These are phyloP conservation scores for Jacaranda mimosifolia DNA, from an alignment of 257 asterid species.

Conservation along the genomic window DNA sequence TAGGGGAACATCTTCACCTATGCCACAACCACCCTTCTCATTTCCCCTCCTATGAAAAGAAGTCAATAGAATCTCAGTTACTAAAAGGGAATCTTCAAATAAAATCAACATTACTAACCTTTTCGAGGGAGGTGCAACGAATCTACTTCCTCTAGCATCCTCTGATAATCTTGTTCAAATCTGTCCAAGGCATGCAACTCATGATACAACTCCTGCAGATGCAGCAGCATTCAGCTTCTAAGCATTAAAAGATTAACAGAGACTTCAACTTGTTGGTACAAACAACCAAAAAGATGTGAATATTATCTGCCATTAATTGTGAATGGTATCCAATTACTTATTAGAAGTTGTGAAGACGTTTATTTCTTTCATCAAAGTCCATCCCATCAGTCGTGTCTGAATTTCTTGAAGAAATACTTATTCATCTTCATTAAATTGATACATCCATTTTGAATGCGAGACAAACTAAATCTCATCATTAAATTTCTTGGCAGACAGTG, in stretches of 20 bases:
- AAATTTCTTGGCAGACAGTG: no score
- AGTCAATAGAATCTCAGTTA: conserved; percentile 7
- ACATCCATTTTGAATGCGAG: no score
- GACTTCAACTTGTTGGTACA: no score
- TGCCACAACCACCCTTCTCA: background rate
- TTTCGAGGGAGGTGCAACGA: conserved; percentile 66
- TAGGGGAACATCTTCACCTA: background rate
- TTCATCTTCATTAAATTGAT: conserved; percentile 1
- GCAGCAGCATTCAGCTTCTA: conserved; percentile 25
- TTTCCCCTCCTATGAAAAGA: background rate
- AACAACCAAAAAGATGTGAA: background rate
- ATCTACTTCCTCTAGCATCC: conserved; percentile 69
- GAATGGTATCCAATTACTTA: no score
- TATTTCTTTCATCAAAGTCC: background rate
- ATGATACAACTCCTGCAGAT: conserved; percentile 72
- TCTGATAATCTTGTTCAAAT: conserved; percentile 71
- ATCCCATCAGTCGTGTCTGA: conserved; percentile 13
- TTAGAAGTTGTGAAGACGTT: no score
- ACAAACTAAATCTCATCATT: no score
- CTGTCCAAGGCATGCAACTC: conserved; percentile 73
- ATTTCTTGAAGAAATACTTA: conserved; percentile 3
- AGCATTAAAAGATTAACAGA: background rate
- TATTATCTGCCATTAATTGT: no score
- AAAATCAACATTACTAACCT: conserved; percentile 47
- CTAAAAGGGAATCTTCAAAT: conserved; percentile 5